phyloP scores from a whole-genome alignment of 78 protist genomes.

The Parvularia atlantis region DNA sequence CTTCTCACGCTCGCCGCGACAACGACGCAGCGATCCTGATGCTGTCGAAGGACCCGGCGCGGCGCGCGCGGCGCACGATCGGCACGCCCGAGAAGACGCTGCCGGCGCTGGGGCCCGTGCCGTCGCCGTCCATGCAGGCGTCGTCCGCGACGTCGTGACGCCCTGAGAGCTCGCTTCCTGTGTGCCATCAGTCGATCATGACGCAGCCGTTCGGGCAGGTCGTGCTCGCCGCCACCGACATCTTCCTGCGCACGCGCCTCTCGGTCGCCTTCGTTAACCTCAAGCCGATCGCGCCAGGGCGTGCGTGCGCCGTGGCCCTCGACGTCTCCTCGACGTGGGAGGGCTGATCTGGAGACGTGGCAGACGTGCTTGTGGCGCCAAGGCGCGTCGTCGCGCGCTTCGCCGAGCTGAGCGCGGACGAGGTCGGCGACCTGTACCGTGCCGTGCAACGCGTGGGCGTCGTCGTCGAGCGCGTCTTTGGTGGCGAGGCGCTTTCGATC shows the following conservation, averaged over 20 bases:
- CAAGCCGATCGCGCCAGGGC: conserved; percentile 51
- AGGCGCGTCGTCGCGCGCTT: conserved; percentile 37
- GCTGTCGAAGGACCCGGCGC: too few species aligned
- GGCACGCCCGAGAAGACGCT: too few species aligned
- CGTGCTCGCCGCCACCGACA: too few species aligned
- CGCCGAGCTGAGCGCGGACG: conserved; percentile 35
- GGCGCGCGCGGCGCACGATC: too few species aligned
- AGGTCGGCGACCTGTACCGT: conserved; percentile 36
- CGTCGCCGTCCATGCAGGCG: too few species aligned
- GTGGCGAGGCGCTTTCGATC: conserved; percentile 34
- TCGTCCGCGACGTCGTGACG: too few species aligned
- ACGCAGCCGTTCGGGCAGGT: too few species aligned
- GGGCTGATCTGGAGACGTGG: not conserved
- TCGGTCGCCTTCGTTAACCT: conserved; percentile 37
- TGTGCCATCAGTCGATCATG: too few species aligned
- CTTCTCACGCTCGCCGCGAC: too few species aligned
- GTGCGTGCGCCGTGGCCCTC: not conserved
- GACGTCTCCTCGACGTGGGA: not conserved
- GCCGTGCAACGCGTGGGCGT: conserved; percentile 27
- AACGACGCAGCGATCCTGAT: too few species aligned
- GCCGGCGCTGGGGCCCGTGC: too few species aligned
- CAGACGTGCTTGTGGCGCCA: conserved; percentile 46
- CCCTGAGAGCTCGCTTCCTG: too few species aligned
- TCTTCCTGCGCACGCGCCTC: conserved; percentile 19
- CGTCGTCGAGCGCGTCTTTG: conserved; percentile 28